A percentile compares a stretch with the other conserved stretches of the same genome.
Conservation (phyloP, 768 basidiomycete genomes). For the Candolleomyces eurysporus region DNA sequence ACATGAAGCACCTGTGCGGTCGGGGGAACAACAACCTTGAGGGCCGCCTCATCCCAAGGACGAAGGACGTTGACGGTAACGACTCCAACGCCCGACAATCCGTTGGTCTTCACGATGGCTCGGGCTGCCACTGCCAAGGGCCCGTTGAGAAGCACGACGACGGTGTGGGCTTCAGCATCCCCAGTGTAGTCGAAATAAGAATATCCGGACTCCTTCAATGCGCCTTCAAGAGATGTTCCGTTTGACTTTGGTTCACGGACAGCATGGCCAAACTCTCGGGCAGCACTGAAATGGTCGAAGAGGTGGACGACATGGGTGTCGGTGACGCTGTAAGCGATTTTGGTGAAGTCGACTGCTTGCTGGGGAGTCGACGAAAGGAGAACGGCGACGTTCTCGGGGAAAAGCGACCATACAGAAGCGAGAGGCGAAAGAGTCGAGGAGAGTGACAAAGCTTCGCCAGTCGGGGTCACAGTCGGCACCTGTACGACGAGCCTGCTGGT, state of each 20-base stretch:
- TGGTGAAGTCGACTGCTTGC: conserved; percentile 75
- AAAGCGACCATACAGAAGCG: conserved; percentile 52
- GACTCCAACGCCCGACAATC: conserved; percentile 53
- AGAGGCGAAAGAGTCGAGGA: conserved; percentile 76
- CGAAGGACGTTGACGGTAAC: conserved; percentile 77
- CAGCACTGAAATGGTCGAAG: conserved; percentile 82
- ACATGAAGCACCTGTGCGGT: conserved; percentile 64
- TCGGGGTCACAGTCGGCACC: conserved; percentile 70
- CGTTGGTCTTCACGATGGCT: conserved; percentile 37
- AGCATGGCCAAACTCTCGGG: conserved; percentile 70
- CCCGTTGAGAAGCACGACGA: conserved; percentile 73
- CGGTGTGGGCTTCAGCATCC: conserved; percentile 56
- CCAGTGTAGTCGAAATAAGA: conserved; percentile 77
- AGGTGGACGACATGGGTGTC: conserved; percentile 78
- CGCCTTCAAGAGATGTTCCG: conserved; percentile 39
- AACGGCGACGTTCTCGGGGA: conserved; percentile 67
- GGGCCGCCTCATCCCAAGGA: conserved; percentile 74
- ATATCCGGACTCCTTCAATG: conserved; percentile 60
- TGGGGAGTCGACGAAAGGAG: conserved; percentile 83
- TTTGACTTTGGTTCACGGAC: conserved; percentile 22
- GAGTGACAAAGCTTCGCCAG: conserved; percentile 64
- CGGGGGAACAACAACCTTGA: conserved; percentile 58
- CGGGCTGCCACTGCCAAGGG: conserved; percentile 68
- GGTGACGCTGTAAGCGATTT: conserved; percentile 69
- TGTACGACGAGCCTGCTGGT: conserved; percentile 77